These are phyloP conservation scores for Mycosphaerella sp. DNA, from an alignment of 2,329 filamentous ascomycete genomes.

Conservation along the genomic window DNA sequence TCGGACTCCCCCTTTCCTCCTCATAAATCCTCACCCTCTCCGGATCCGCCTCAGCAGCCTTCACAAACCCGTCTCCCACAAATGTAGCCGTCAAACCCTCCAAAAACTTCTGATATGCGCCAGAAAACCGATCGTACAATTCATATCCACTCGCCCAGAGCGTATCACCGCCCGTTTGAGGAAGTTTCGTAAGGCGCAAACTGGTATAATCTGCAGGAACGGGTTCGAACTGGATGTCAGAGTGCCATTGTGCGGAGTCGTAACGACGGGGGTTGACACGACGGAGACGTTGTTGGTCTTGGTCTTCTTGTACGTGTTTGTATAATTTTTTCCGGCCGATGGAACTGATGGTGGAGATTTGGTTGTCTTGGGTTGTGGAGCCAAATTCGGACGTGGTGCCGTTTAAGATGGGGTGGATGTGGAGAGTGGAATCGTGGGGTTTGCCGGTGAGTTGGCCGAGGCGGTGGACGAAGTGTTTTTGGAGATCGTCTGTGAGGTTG, in stretches of 20 bases:
- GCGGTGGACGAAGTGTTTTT: slow-evolving; percentile 57
- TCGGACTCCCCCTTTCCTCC: slow-evolving; percentile 22
- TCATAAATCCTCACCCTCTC: slow-evolving; percentile 23
- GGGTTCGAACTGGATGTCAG: slow-evolving; percentile 61
- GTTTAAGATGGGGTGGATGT: slow-evolving; percentile 57
- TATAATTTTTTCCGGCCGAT: slow-evolving; percentile 47
- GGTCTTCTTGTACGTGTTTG: slow-evolving; percentile 30
- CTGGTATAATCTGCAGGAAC: slow-evolving; percentile 59
- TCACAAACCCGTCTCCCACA: slow-evolving; percentile 32
- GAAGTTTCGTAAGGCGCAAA: slow-evolving; percentile 52
- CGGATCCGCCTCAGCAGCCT: slow-evolving; percentile 25
- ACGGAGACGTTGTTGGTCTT: too few relatives aligned
- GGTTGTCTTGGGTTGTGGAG: slow-evolving; percentile 42
- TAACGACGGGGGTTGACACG: slow-evolving; percentile 22
- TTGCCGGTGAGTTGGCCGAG: slow-evolving; percentile 56
- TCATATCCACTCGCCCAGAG: slow-evolving; percentile 65
- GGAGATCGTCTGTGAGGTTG: slow-evolving; percentile 54
- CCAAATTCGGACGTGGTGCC: slow-evolving; percentile 50
- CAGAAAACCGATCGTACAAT: slow-evolving; percentile 57
- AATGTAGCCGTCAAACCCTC: slow-evolving; percentile 54
- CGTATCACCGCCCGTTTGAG: slow-evolving; percentile 52
- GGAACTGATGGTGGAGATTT: slow-evolving; percentile 60
- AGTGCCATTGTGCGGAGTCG: slow-evolving; percentile 41
- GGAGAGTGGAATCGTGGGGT: slow-evolving; percentile 51
- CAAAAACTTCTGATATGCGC: slow-evolving; percentile 52